Evolutionary conservation across 345 rosid genomes (phyloP).

Genomic region (Eutrema yunnanense): DNA sequence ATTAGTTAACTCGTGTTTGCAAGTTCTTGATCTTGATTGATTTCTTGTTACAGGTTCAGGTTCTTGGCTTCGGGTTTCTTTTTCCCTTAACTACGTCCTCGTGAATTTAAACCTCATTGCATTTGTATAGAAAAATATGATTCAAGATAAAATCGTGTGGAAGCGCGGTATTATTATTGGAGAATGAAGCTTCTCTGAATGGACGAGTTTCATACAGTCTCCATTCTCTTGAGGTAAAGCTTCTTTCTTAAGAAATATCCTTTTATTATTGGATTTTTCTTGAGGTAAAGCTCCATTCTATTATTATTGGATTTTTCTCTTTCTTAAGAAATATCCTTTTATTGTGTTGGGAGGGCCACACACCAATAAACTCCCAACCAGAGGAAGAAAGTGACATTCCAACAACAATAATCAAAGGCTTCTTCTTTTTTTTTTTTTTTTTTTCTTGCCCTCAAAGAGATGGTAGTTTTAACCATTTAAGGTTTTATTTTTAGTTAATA

Average conservation of each 20-base stretch:
- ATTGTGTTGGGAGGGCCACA: background rate
- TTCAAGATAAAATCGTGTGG: background rate
- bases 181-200: background rate
- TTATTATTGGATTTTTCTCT: background rate
- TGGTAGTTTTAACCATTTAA: background rate
- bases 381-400: constrained; percentile 9
- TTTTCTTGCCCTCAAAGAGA: background rate
- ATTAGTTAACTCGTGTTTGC: background rate
- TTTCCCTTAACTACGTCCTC: background rate
- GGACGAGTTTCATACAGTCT: background rate
- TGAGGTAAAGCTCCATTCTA: background rate
- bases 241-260: background rate
- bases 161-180: background rate
- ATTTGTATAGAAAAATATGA: background rate
- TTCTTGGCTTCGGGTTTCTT: constrained; percentile 1
- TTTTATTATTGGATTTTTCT: background rate
- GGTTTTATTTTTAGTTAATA: background rate
- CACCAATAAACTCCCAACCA: constrained; percentile 2
- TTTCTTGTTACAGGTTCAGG: constrained; percentile 10
- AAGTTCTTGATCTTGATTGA: background rate
- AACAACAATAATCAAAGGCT: background rate
- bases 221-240: background rate
- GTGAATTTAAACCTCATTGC: background rate
- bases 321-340: background rate
- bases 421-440: background rate